Conservation (phyloP, 495 filamentous ascomycete genomes). For the Rostrohypoxylon terebratum region DNA sequence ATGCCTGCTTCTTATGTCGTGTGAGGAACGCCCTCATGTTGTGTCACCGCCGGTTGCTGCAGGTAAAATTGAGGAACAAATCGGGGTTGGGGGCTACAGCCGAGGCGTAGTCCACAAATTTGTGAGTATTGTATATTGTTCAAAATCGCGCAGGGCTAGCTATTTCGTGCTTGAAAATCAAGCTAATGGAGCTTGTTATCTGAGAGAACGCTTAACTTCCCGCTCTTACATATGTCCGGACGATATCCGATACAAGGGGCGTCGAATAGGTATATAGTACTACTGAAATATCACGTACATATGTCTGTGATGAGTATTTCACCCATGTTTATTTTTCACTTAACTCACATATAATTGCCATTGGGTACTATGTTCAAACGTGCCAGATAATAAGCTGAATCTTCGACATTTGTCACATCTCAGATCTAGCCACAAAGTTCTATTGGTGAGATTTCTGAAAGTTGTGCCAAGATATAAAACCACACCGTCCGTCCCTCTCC, state of each 20-base stretch:
- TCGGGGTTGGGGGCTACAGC: neutral
- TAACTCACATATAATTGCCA: neutral
- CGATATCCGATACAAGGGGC: neutral
- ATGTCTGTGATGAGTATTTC: neutral
- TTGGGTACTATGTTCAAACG: neutral
- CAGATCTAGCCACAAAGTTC: neutral
- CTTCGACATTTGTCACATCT: neutral
- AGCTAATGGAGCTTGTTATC: neutral
- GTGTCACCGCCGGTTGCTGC: slow-evolving; percentile 21
- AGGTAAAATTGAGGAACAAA: neutral
- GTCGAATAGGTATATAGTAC: too few relatives aligned
- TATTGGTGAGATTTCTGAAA: neutral
- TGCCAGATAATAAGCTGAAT: neutral
- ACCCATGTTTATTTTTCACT: neutral
- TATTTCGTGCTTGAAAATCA: neutral
- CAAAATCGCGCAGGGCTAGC: slow-evolving; percentile 1
- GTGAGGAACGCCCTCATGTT: slow-evolving; percentile 9
- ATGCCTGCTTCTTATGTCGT: slow-evolving; percentile 13
- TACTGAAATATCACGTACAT: neutral
- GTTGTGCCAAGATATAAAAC: slow-evolving; percentile 17
- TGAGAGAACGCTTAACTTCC: neutral
- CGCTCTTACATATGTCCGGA: neutral
- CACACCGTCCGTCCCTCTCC: slow-evolving; percentile 6
- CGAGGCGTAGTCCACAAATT: neutral
- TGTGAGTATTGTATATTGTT: neutral